Evolutionary conservation across 2,329 filamentous ascomycete genomes (phyloP), one percentile per base, ranked within the genome.

Genomic region (Eurotiales sp.): DNA sequence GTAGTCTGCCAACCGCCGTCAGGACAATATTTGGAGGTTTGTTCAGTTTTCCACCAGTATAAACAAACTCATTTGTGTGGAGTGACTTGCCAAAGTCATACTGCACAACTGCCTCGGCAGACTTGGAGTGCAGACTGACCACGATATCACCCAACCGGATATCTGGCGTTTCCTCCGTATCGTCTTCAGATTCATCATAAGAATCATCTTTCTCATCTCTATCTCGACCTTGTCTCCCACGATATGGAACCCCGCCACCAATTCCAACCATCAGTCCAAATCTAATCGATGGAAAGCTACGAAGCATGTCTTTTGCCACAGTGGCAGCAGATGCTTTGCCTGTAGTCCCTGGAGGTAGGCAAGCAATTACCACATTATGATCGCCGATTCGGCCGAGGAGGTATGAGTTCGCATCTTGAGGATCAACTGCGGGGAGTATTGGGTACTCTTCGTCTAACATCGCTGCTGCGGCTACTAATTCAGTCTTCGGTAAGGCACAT

Each of bases 61-160:
- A 32, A 45, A 50, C 29, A 44, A 50, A 50, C 22, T 25, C 11
- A 23, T 40, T 45, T 8, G 12, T 23, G 8, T 50, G 40, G 22
- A 44, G 17, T 39, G 48, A 50, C 32, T 58, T 58, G n/a, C 60
- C 57, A 49, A 61, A 59, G 56, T 61, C 59, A 19, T 59, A 63
- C 40, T 61, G 58, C n/a, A 61, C 54, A 17, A 61, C 58, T 8
- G 49, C 57, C 37, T 53, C 51, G 2, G 42, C 36, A 0, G 42
- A 22, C 12, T 57, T 56, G 6, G 51, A 46, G 8, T 46, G 55
- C 17, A 56, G n/a, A 15, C 57, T 54, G n/a, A 61, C 42, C 3
- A 54, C 49, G 12, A 56, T 39, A 44, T 56, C 51, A 19, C 55
- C 53, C 1, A 58, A 42, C 14, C 55, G 27, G 22, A 59, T 47